phyloP scores from a whole-genome alignment of 805 yeast species.

The Cyberlindnera misumaiensis region DNA sequence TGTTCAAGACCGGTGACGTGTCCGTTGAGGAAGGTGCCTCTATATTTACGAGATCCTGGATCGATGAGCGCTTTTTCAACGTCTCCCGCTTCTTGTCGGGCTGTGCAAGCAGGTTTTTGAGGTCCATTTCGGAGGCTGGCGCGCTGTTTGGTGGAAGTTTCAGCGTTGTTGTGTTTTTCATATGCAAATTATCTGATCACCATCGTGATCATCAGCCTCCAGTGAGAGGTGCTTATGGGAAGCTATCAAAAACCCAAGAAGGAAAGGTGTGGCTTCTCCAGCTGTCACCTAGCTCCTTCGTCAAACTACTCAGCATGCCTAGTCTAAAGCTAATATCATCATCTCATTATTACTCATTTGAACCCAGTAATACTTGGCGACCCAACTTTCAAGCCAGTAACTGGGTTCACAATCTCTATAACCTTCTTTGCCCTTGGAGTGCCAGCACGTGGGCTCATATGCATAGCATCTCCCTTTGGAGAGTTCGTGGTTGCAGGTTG shows the following conservation, averaged over 20 bases:
- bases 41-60: slow-evolving; percentile 16
- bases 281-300: too few relatives aligned
- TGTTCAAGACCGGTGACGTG: not conserved
- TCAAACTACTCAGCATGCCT: too few relatives aligned
- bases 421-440: slow-evolving; percentile 57
- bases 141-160: too few relatives aligned
- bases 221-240: too few relatives aligned
- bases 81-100: slow-evolving; percentile 7
- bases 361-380: slow-evolving; percentile 33
- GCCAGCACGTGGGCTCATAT: slow-evolving; percentile 35
- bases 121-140: slow-evolving; percentile 12
- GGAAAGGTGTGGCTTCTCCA: too few relatives aligned
- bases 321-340: too few relatives aligned
- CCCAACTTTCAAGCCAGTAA: slow-evolving; percentile 47
- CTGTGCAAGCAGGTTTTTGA: slow-evolving; percentile 13
- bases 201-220: too few relatives aligned
- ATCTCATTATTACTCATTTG: too few relatives aligned
- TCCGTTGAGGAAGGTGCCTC: slow-evolving; percentile 3
- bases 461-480: slow-evolving; percentile 3
- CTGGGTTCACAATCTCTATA: slow-evolving; percentile 57
- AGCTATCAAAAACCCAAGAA: too few relatives aligned
- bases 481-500: slow-evolving; percentile 19
- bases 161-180: too few relatives aligned
- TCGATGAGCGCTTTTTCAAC: slow-evolving; percentile 14
- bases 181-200: too few relatives aligned